Base-by-base conservation (phyloP, 1,284 basidiomycete species). In the Pascua guehoae region DNA sequence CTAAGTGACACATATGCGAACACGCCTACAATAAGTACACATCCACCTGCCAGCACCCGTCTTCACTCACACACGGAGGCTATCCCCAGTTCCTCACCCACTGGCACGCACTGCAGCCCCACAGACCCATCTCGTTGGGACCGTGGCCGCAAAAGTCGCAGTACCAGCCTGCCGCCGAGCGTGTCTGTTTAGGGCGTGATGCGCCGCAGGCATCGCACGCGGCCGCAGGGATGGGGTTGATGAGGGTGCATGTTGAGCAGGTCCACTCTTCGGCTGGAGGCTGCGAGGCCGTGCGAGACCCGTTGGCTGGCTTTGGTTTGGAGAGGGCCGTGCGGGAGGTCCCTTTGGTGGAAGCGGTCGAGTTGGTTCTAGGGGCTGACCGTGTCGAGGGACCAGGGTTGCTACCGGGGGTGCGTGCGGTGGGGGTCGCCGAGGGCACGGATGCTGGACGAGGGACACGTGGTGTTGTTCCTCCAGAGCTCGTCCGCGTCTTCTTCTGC, bases 31-130 rank as follows among this genome's bases (percentile, higher is more conserved):
- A n/a, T n/a, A 32, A 32, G 24, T 32, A 32, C 24, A 32, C 24
- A 32, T 32, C 24, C 7, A 32, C 7, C n/a, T n/a, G n/a, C n/a
- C n/a, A n/a, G n/a, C 24, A 32, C 24, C n/a, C n/a, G n/a, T 32
- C 4, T 32, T 32, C 24, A 32, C 24, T 32, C 24, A 7, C 7
- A 32, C 24, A 15, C 10, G n/a, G n/a, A n/a, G 36, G 8, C 43
- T 49, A 75, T 7, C 73, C 74, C 65, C 66, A 73, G 37, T 75
- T 71, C 73, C 89, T 88, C 58, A 89, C 79, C 42, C 78, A 75
- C 11, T 88, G 88, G 67, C 89, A 91, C 59, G 80, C 82, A 14
- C 76, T 72, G 76, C 90, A 92, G 53, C 83, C 86, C 89, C 88
- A 91, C 61, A 85, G 83, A 32, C 85, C 81, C 64, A 83, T 81